Conservation (phyloP, 2,329 filamentous ascomycete species). For the Ascochyta rabiei region DNA sequence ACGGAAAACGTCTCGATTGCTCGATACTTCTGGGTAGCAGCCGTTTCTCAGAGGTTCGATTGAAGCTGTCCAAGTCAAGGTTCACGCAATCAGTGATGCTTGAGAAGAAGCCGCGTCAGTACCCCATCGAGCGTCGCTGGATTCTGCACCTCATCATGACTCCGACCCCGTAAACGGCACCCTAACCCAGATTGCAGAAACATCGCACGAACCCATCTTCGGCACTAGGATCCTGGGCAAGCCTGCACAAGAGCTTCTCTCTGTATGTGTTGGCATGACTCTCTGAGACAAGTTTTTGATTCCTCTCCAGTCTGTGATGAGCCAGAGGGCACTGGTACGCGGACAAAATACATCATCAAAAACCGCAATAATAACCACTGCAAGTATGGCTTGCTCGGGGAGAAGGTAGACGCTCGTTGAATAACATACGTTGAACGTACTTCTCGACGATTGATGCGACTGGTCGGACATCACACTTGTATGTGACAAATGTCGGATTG, state of each 20-base stretch:
- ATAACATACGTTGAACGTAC: conserved; percentile 57
- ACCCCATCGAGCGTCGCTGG: not conserved
- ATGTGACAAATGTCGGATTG: conserved; percentile 55
- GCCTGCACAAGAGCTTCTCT: conserved; percentile 59
- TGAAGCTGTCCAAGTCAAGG: conserved; percentile 9
- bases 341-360: conserved; percentile 97
- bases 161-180: conserved; percentile 23
- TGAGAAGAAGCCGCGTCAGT: conserved; percentile 22
- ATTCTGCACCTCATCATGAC: conserved; percentile 10
- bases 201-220: conserved; percentile 20
- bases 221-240: conserved; percentile 23
- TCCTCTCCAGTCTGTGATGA: conserved; percentile 67
- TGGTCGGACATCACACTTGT: conserved; percentile 61
- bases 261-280: conserved; percentile 80
- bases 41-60: conserved; percentile 23
- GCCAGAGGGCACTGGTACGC: conserved; percentile 69
- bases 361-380: conserved; percentile 67
- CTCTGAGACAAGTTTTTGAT: conserved; percentile 94
- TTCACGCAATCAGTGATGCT: conserved; percentile 18
- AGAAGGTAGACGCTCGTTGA: conserved; percentile 63
- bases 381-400: conserved; percentile 30
- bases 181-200: conserved; percentile 38
- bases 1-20: not conserved
- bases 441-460: conserved; percentile 70
- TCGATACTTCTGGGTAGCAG: conserved; percentile 6